Conservation (phyloP, 2,329 filamentous ascomycete species). For the Fonsecaea nubica region DNA sequence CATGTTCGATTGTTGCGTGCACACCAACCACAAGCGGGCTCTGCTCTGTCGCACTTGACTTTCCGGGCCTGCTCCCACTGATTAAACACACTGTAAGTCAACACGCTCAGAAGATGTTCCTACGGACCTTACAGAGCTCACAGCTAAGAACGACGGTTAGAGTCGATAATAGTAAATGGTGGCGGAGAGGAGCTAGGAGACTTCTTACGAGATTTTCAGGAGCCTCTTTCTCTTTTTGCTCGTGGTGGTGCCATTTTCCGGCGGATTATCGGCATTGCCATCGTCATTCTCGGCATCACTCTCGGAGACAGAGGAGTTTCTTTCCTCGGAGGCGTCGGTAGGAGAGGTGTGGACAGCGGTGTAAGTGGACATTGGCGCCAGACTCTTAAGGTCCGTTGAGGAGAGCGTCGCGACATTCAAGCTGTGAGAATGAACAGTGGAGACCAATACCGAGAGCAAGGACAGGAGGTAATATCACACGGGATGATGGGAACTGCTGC, state of each 20-base stretch:
- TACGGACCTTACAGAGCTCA: constrained; percentile 50
- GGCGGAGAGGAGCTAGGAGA: neutral
- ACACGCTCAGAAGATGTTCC: neutral
- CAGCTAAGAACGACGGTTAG: constrained; percentile 42
- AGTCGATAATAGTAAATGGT: too few species aligned
- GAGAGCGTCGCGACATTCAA: constrained; percentile 6
- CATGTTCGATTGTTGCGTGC: constrained; percentile 69
- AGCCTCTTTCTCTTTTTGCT: constrained; percentile 64
- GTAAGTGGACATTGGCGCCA: constrained; percentile 30
- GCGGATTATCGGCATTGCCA: constrained; percentile 23
- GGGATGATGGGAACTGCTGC: neutral
- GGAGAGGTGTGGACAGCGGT: constrained; percentile 29
- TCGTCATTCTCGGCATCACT: constrained; percentile 35
- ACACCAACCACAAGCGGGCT: constrained; percentile 73
- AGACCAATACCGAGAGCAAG: neutral
- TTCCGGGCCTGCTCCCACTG: constrained; percentile 41
- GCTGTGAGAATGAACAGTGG: neutral
- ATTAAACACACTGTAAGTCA: neutral
- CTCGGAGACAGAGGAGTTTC: constrained; percentile 31
- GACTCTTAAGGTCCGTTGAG: neutral
- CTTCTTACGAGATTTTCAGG: constrained; percentile 39
- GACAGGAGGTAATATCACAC: neutral
- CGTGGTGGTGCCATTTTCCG: constrained; percentile 23
- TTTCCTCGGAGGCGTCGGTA: constrained; percentile 32
- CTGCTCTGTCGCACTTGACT: constrained; percentile 53